Evolutionary conservation across 2,329 filamentous ascomycete genomes (phyloP), one percentile per base, ranked within the genome.

Genomic region (Domatiomyces globalis): DNA sequence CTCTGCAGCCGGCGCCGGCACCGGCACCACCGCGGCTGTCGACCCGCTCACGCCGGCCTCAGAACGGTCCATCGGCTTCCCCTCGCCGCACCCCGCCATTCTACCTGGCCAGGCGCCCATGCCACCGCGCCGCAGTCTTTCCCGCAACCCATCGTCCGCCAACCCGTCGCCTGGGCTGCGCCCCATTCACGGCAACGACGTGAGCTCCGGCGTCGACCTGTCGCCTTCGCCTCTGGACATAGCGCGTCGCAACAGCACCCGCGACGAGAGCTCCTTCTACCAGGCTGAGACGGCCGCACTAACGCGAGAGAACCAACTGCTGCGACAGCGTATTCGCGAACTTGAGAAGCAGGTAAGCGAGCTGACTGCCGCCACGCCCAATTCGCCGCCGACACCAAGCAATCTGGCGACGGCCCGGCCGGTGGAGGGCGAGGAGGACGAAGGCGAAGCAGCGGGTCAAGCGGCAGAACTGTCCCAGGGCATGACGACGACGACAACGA

Each of bases 231-330:
- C 58, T 17, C 19, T 61, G 56, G 62, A 63, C 5, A 54, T 45
- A 17, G 58, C 54, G 9, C 48, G 56, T 10, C 58, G 64, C 47
- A 58, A 69, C 44, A 63, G 67, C 33, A 71, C 70, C 56, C 64
- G 70, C 46, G 71, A 74, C 51, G 72, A 74, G 50, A 65, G 62
- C 49, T 65, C 70, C 15, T 73, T 66, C 55, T 73, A 71, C 54
- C 71, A 74, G 56, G 69, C 71, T 18, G 71, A 74, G 54, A 70
- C 70, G 7, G 65, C 68, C 25, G 72, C 66, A 56, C 58, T 74
- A 27, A 66, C 65, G 8, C 64, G 72, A 43, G 72, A 74, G 53
- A 74, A 74, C 49, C 69, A 71, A 53, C 71, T 74, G 63, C 62
- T 74, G 39, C 66, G 68, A 19, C 64, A 68, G 55, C 63, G 72